Conservation (phyloP, 108 stramenopile species). For the Nannochloropsis salina region DNA sequence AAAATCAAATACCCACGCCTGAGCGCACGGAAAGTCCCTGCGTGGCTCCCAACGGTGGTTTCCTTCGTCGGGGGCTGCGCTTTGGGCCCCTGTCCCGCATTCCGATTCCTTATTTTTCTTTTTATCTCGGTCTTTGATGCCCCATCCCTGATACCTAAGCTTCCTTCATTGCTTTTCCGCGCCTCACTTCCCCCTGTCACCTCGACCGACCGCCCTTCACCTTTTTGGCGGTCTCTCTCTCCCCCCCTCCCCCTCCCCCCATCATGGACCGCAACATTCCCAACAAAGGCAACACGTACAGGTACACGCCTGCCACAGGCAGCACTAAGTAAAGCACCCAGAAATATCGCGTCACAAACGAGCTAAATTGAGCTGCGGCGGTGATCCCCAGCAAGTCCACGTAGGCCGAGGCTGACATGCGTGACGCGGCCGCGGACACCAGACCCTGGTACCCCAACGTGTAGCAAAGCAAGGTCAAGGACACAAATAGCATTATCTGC, state of each 20-base stretch:
- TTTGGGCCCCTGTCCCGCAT: no score
- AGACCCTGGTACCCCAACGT: not conserved
- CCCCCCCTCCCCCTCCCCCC: not conserved
- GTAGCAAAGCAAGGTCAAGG: not conserved
- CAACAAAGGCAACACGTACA: not conserved
- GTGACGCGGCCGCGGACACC: not conserved
- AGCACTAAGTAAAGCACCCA: not conserved
- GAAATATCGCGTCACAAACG: not conserved
- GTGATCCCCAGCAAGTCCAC: constrained; percentile 4
- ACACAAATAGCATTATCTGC: not conserved
- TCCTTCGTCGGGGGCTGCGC: no score
- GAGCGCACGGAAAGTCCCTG: no score
- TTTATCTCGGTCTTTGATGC: no score
- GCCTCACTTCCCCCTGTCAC: no score
- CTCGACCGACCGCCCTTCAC: not conserved
- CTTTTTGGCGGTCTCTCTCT: not conserved
- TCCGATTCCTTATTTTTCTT: no score
- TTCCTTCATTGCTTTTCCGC: no score
- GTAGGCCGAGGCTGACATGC: not conserved
- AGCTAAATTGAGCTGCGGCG: not conserved
- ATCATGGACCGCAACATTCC: not conserved
- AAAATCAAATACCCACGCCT: no score
- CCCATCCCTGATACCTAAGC: no score
- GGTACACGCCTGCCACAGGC: not conserved
- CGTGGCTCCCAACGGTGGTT: no score